phyloP scores from a whole-genome alignment of 2,329 filamentous ascomycete species.

The Aspergillus vadensis region DNA sequence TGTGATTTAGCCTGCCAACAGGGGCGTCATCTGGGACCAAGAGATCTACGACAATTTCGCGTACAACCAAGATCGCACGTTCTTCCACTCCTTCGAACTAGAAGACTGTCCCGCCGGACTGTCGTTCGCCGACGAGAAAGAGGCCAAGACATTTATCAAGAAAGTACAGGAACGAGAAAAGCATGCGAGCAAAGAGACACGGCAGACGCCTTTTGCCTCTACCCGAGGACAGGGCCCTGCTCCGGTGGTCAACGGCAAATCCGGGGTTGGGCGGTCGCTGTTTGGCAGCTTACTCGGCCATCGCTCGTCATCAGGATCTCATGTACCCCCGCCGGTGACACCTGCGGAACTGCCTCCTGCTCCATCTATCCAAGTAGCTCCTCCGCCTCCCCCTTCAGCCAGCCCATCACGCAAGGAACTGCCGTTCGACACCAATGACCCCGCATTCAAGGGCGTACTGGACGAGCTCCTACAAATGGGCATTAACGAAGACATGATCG shows the following conservation, averaged over 20 bases:
- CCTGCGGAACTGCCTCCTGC: conserved; percentile 26
- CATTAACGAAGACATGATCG: conserved; percentile 68
- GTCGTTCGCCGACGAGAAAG: conserved; percentile 95
- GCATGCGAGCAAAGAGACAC: conserved; percentile 87
- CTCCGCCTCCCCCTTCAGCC: conserved; percentile 35
- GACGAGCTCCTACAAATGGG: conserved; percentile 65
- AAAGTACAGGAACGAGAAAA: conserved; percentile 97
- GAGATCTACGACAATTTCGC: conserved; percentile 94
- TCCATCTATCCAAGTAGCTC: conserved; percentile 33
- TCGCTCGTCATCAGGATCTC: conserved; percentile 48
- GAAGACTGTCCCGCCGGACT: conserved; percentile 88
- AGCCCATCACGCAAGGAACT: conserved; percentile 42
- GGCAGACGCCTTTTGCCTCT: conserved; percentile 69
- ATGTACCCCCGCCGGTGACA: conserved; percentile 29
- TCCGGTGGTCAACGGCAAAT: conserved; percentile 46
- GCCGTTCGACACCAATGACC: conserved; percentile 63
- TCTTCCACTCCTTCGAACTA: conserved; percentile 96
- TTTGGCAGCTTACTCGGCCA: conserved; percentile 54
- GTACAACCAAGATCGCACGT: conserved; percentile 96
- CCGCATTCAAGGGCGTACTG: conserved; percentile 62
- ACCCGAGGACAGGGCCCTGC: conserved; percentile 51
- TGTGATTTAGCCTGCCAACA: conserved; percentile 64
- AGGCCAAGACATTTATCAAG: conserved; percentile 94
- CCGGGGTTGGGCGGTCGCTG: conserved; percentile 54
- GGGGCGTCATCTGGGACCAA: conserved; percentile 94